These are phyloP conservation scores for Lactarius sp. DNA, from an alignment of 768 basidiomycete genomes.

Conservation along the genomic window DNA sequence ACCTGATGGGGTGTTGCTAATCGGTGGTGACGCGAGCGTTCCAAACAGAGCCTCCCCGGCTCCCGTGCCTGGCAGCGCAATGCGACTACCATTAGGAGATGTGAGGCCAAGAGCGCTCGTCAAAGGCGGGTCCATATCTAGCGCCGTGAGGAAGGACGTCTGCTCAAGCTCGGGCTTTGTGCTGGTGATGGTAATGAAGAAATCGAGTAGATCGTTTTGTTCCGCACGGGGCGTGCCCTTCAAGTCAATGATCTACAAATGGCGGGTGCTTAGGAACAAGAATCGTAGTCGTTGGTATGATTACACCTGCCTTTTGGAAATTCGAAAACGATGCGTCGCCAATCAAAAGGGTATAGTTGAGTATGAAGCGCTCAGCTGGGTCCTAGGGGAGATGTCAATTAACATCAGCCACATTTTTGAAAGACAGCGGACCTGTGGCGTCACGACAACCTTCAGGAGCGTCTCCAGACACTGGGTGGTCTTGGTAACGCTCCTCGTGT, in stretches of 20 bases:
- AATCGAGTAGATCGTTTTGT: conserved; percentile 87
- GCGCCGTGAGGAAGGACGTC: conserved; percentile 85
- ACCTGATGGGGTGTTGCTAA: conserved; percentile 59
- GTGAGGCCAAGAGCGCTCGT: conserved; percentile 46
- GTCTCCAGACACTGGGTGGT: conserved; percentile 81
- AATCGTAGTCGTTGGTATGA: background rate
- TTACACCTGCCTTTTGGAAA: conserved; percentile 84
- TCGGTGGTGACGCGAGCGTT: conserved; percentile 55
- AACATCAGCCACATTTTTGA: conserved; percentile 1
- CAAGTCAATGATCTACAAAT: conserved; percentile 77
- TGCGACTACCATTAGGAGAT: conserved; percentile 62
- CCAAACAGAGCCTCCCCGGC: conserved; percentile 55
- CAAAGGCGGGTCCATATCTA: conserved; percentile 90
- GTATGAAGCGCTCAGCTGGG: conserved; percentile 88
- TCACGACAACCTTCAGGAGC: conserved; percentile 91
- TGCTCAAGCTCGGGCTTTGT: conserved; percentile 83
- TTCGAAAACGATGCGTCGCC: conserved; percentile 94
- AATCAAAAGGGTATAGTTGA: conserved; percentile 92
- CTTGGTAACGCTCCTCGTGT: conserved; percentile 76
- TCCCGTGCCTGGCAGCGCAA: conserved; percentile 41
- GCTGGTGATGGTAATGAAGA: conserved; percentile 89
- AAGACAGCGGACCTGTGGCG: conserved; percentile 64
- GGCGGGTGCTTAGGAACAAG: background rate
- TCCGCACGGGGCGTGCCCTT: conserved; percentile 85
- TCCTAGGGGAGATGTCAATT: conserved; percentile 46